phyloP scores from a whole-genome alignment of 169 alveolate species.

The Eimeria acervulina region DNA sequence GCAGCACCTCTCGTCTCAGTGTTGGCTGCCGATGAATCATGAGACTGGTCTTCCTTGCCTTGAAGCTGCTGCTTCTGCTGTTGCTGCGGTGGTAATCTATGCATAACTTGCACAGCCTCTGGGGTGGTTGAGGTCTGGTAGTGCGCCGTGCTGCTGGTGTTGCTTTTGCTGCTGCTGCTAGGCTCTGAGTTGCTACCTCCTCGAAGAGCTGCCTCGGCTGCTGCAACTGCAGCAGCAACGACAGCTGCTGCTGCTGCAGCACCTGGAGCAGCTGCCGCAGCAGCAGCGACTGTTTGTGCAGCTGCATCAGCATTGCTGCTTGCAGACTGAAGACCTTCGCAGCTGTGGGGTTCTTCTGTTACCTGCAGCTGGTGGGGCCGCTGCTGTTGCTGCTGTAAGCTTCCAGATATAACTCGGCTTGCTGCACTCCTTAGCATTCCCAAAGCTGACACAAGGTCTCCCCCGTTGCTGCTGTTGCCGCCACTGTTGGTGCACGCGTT shows the following conservation, averaged over 20 bases:
- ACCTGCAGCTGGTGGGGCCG: background rate
- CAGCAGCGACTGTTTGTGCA: background rate
- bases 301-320: background rate
- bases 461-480: slow-evolving; percentile 25
- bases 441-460: slow-evolving; percentile 6
- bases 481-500: background rate
- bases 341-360: background rate
- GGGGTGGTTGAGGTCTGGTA: slow-evolving; percentile 75
- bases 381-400: background rate
- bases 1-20: background rate
- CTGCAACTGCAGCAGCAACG: slow-evolving; percentile 64
- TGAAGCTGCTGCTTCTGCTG: slow-evolving; percentile 45
- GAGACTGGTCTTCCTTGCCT: background rate
- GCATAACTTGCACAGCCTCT: slow-evolving; percentile 36
- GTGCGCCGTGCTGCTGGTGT: slow-evolving; percentile 38
- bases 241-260: slow-evolving; percentile 63
- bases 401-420: background rate
- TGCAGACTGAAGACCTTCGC: background rate
- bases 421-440: slow-evolving; percentile 21
- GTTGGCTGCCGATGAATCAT: background rate
- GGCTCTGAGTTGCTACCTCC: background rate
- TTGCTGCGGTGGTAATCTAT: slow-evolving; percentile 31
- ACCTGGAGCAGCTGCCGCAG: slow-evolving; percentile 38
- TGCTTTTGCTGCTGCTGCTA: slow-evolving; percentile 9
- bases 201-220: slow-evolving; percentile 44